These are phyloP conservation scores for Mycena crocata DNA, from an alignment of 768 basidiomycete genomes.

Conservation along the genomic window DNA sequence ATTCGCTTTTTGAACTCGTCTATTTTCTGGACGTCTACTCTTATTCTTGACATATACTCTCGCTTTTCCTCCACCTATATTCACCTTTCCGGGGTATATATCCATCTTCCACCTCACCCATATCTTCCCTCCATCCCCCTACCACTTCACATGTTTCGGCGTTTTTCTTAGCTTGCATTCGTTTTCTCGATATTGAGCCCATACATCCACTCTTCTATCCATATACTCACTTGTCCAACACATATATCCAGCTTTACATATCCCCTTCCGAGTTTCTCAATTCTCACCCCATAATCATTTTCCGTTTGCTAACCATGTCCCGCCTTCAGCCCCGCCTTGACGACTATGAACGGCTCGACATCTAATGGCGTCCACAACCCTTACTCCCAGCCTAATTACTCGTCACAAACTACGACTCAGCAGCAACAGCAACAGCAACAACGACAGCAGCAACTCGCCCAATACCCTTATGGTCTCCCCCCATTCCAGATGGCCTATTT, in stretches of 20 bases:
- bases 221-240: too few species aligned
- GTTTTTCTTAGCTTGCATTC: too few species aligned
- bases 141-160: too few species aligned
- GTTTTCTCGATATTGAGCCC: too few species aligned
- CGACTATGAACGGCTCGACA: slow-evolving; percentile 62
- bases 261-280: too few species aligned
- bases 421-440: slow-evolving; percentile 50
- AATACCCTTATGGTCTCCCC: slow-evolving; percentile 16
- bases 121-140: too few species aligned
- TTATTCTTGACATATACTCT: background rate
- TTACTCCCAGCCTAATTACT: slow-evolving; percentile 57
- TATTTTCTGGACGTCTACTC: too few species aligned
- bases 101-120: too few species aligned
- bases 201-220: too few species aligned
- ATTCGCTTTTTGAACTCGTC: too few species aligned
- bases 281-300: too few species aligned
- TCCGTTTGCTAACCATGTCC: slow-evolving; percentile 24
- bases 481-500: slow-evolving; percentile 28
- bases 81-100: background rate
- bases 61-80: background rate
- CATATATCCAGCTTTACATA: too few species aligned
- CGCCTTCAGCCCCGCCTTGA: slow-evolving; percentile 65
- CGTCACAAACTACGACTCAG: slow-evolving; percentile 46
- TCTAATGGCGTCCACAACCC: slow-evolving; percentile 56
- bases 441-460: slow-evolving; percentile 44